Percentiles rank a stretch among this genome's conserved stretches.
Conservation (phyloP, 768 basidiomycete genomes). For the Cantharellus anzutake region DNA sequence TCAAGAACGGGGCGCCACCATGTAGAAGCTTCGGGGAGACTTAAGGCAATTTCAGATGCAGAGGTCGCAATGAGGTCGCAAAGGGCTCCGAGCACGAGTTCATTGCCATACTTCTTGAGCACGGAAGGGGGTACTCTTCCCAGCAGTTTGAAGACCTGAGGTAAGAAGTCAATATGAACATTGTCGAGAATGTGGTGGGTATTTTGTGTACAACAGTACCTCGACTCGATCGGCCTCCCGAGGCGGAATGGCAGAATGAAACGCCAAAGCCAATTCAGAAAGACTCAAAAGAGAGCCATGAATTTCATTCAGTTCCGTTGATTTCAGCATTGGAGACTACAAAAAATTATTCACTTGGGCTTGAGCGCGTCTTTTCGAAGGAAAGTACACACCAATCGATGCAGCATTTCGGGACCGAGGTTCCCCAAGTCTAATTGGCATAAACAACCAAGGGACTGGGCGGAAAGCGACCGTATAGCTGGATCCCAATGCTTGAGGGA, state of each 20-base stretch:
- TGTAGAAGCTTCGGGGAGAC: conserved; percentile 17
- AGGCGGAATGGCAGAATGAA: conserved; percentile 14
- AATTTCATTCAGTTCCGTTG: conserved; percentile 23
- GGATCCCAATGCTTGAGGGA: conserved; percentile 82
- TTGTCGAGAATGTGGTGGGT: neutral
- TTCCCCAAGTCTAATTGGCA: conserved; percentile 37
- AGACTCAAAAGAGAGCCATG: conserved; percentile 71
- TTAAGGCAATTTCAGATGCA: conserved; percentile 37
- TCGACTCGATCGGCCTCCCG: conserved; percentile 4
- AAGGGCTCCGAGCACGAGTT: conserved; percentile 48
- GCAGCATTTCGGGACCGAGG: conserved; percentile 31
- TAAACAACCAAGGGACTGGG: conserved; percentile 52
- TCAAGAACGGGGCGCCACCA: conserved; percentile 56
- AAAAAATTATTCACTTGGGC: neutral
- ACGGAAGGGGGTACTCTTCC: conserved; percentile 34
- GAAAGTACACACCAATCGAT: conserved; percentile 30
- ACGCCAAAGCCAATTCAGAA: conserved; percentile 50
- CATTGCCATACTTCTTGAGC: conserved; percentile 46
- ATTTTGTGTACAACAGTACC: neutral
- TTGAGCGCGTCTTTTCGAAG: neutral
- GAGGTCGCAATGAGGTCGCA: conserved; percentile 51
- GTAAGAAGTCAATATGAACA: neutral
- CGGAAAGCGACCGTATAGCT: conserved; percentile 55
- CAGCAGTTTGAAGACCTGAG: conserved; percentile 49
- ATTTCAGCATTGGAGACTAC: neutral